Conservation (phyloP, 2,329 filamentous ascomycete species). For the Penicillium occitanis region DNA sequence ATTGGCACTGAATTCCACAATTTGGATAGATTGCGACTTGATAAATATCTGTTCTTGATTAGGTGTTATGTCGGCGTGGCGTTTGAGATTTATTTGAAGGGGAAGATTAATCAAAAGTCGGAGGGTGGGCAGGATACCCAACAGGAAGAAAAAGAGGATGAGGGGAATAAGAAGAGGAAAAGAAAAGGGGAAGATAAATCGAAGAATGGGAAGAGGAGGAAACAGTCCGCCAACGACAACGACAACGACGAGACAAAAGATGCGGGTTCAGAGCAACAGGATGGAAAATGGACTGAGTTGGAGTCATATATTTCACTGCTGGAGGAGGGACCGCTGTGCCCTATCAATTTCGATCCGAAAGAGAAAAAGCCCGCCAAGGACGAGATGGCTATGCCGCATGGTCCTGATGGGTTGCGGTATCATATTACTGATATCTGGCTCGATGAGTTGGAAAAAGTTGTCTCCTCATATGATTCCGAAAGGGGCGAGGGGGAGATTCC, state of each 20-base stretch:
- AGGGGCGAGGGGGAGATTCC: slow-evolving; percentile 31
- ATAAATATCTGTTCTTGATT: slow-evolving; percentile 89
- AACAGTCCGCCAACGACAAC: slow-evolving; percentile 22
- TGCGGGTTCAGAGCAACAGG: not conserved
- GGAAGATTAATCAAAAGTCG: slow-evolving; percentile 21
- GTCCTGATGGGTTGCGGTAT: slow-evolving; percentile 80
- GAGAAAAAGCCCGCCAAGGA: slow-evolving; percentile 26
- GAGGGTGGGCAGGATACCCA: slow-evolving; percentile 2
- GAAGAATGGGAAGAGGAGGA: slow-evolving; percentile 25
- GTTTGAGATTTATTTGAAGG: slow-evolving; percentile 51
- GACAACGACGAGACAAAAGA: slow-evolving; percentile 5
- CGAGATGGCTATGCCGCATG: slow-evolving; percentile 47
- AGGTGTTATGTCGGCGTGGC: slow-evolving; percentile 74
- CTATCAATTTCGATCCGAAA: slow-evolving; percentile 40
- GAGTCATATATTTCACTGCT: slow-evolving; percentile 42
- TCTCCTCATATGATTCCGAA: slow-evolving; percentile 47
- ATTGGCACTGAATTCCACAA: slow-evolving; percentile 67
- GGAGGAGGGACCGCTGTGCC: slow-evolving; percentile 42
- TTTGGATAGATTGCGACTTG: slow-evolving; percentile 75
- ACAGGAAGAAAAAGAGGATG: slow-evolving; percentile 22
- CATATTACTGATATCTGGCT: slow-evolving; percentile 90
- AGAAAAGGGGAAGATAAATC: slow-evolving; percentile 26
- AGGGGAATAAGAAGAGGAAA: slow-evolving; percentile 36
- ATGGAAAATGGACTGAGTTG: slow-evolving; percentile 34
- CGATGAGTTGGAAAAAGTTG: slow-evolving; percentile 78